phyloP scores from a whole-genome alignment of 495 filamentous ascomycete genomes.

The Aspergillus ellipticus region DNA sequence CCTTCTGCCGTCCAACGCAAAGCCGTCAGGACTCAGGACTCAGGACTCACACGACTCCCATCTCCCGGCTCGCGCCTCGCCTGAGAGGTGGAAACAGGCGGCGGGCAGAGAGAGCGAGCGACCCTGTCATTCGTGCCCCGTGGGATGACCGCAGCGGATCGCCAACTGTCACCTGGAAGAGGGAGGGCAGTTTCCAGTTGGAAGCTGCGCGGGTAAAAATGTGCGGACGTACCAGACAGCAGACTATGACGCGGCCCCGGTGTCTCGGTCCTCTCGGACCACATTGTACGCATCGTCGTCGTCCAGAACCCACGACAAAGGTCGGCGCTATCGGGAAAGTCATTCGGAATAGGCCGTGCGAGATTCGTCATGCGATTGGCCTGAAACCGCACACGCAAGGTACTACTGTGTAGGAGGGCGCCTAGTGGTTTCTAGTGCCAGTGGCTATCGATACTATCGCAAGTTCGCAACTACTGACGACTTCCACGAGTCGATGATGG shows the following conservation, averaged over 20 bases:
- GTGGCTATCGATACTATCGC: not conserved
- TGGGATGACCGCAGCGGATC: not conserved
- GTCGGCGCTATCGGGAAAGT: not conserved
- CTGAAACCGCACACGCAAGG: not conserved
- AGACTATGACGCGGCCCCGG: conserved; percentile 4
- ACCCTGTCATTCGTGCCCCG: not conserved
- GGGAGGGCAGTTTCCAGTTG: not conserved
- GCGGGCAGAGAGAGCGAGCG: not conserved
- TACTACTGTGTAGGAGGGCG: not conserved
- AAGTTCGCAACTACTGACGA: no score
- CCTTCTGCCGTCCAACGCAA: not conserved
- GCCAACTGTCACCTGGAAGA: not conserved
- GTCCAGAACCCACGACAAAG: not conserved
- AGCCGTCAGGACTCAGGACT: not conserved
- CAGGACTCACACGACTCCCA: no score
- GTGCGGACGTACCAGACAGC: not conserved
- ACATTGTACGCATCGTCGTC: not conserved
- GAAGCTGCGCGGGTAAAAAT: not conserved
- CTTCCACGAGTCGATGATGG: no score
- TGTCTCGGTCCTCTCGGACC: not conserved
- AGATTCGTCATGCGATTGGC: not conserved
- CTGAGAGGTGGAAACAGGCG: no score
- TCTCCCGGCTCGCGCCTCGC: no score
- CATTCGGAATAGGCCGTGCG: not conserved
- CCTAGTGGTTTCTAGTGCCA: not conserved